A percentile compares a stretch with the other conserved stretches of the same genome.
Evolutionary conservation across 2,329 filamentous ascomycete genomes (phyloP).

Genomic region (Hypocrella siamensis): DNA sequence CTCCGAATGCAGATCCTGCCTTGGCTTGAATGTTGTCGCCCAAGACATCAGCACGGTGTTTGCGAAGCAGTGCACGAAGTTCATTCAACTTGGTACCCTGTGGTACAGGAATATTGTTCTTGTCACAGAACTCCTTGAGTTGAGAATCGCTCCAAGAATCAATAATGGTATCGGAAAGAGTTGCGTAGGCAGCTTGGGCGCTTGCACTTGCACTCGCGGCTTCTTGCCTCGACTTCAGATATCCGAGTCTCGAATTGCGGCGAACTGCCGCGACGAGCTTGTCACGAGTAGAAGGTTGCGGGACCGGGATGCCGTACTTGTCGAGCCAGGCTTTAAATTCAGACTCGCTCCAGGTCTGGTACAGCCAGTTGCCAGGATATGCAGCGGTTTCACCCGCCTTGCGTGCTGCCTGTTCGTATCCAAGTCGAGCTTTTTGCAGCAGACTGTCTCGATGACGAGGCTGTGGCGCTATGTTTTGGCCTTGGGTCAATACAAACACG

Average conservation of each 20-base stretch:
- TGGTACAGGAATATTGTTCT: constrained; percentile 72
- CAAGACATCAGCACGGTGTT: constrained; percentile 59
- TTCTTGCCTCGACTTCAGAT: constrained; percentile 48
- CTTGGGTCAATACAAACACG: too few species aligned
- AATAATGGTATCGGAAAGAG: constrained; percentile 69
- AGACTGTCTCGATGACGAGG: constrained; percentile 74
- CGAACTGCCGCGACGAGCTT: constrained; percentile 79
- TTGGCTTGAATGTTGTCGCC: constrained; percentile 47
- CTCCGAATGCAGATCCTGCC: constrained; percentile 47
- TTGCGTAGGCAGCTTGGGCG: constrained; percentile 54
- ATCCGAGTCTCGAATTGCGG: constrained; percentile 73
- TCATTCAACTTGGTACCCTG: constrained; percentile 88
- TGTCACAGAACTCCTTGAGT: constrained; percentile 85
- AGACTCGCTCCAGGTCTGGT: constrained; percentile 79
- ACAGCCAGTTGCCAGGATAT: constrained; percentile 96
- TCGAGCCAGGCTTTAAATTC: constrained; percentile 92
- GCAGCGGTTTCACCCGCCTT: constrained; percentile 56
- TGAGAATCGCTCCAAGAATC: constrained; percentile 79
- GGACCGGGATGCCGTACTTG: constrained; percentile 67
- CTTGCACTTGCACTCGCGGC: constrained; percentile 45
- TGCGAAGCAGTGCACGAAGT: constrained; percentile 75
- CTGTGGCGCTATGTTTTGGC: constrained; percentile 50
- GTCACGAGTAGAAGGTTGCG: constrained; percentile 73
- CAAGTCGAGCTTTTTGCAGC: constrained; percentile 61
- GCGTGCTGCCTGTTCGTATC: constrained; percentile 65